phyloP scores from a whole-genome alignment of 2,329 filamentous ascomycete genomes.

The Verticillium tricorpus region DNA sequence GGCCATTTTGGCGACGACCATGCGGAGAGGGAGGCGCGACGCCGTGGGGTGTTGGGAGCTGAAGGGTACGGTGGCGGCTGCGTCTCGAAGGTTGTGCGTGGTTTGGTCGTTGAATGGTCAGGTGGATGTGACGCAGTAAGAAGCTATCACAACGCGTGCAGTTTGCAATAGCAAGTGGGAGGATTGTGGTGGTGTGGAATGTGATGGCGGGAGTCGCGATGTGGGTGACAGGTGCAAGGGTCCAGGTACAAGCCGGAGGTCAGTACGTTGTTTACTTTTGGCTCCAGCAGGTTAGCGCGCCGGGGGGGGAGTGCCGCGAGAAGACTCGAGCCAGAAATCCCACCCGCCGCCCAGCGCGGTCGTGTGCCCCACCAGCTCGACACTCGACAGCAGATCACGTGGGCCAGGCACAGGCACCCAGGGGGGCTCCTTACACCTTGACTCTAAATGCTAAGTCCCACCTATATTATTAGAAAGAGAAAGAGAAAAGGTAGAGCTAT shows the following conservation, averaged over 20 bases:
- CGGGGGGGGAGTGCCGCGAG: neutral
- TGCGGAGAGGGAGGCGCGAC: neutral
- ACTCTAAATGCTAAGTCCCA: no score
- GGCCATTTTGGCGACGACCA: constrained; percentile 24
- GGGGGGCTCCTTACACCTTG: neutral
- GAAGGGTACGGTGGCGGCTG: neutral
- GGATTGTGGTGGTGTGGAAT: neutral
- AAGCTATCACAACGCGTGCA: neutral
- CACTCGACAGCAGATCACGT: neutral
- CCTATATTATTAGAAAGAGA: no score
- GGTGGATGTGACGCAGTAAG: neutral
- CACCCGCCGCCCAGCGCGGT: no score
- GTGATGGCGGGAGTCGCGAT: neutral
- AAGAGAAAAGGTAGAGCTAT: no score
- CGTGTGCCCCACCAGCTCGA: neutral
- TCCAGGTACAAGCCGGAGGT: neutral
- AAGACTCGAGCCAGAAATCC: neutral
- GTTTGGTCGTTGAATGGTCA: neutral
- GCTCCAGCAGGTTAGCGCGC: neutral
- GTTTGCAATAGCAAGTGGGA: neutral
- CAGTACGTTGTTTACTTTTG: neutral
- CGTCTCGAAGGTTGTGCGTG: neutral
- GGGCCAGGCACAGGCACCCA: neutral
- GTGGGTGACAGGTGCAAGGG: neutral
- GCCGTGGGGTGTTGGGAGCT: neutral